Conservation (phyloP, 768 basidiomycete genomes). For the Tubosaeta brunneosetosa region DNA sequence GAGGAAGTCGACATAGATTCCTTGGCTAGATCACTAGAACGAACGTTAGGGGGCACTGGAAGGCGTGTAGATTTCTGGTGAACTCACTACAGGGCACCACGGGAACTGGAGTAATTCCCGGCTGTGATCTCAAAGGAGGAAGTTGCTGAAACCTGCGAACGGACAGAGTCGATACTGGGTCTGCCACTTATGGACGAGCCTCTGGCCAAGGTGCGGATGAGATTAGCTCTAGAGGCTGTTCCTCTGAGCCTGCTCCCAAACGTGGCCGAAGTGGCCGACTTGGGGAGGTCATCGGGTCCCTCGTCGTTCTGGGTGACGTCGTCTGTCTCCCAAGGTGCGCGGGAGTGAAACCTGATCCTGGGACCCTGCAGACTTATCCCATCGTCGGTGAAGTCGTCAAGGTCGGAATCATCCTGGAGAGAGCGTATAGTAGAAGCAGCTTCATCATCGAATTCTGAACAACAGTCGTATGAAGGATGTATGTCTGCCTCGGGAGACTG, state of each 20-base stretch:
- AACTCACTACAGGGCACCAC: conserved; percentile 59
- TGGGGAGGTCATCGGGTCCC: conserved; percentile 38
- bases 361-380: conserved; percentile 75
- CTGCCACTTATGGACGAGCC: conserved; percentile 41
- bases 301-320: conserved; percentile 44
- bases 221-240: conserved; percentile 25
- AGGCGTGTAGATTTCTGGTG: neutral
- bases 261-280: conserved; percentile 28
- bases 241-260: conserved; percentile 28
- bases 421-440: conserved; percentile 23
- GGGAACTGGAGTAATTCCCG: conserved; percentile 46
- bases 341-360: conserved; percentile 77
- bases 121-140: conserved; percentile 56
- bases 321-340: conserved; percentile 76
- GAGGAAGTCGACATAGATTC: conserved; percentile 58
- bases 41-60: conserved; percentile 3
- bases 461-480: conserved; percentile 40
- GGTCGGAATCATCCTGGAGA: conserved; percentile 32
- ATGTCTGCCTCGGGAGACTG: conserved; percentile 46
- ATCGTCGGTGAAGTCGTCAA: conserved; percentile 40
- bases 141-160: conserved; percentile 48
- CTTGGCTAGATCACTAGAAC: conserved; percentile 51
- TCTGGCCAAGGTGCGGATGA: conserved; percentile 45
- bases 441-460: conserved; percentile 57
- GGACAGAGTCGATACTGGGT: conserved; percentile 62